Percentiles rank a stretch among this genome's conserved stretches.
Conservation (phyloP, 805 yeast genomes). For the Zygosaccharomyces lentus region DNA sequence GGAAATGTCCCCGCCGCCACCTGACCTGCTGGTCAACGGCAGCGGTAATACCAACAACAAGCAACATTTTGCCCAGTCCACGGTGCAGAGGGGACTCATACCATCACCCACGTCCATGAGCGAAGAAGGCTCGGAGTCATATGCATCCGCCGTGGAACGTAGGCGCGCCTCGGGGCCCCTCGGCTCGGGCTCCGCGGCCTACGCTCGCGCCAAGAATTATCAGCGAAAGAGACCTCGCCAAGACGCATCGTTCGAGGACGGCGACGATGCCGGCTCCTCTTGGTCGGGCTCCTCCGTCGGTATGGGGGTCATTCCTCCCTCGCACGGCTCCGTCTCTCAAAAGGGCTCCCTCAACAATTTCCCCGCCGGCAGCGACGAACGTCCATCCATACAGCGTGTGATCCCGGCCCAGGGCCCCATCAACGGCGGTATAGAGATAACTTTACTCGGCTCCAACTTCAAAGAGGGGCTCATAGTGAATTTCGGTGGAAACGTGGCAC, state of each 20-base stretch:
- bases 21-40: constrained; percentile 8
- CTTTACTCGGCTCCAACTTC: constrained; percentile 83
- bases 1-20: constrained; percentile 10
- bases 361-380: not conserved
- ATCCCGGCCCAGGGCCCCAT: constrained; percentile 96
- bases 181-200: constrained; percentile 14
- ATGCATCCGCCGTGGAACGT: constrained; percentile 11
- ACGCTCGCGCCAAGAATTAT: constrained; percentile 16
- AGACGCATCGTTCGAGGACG: constrained; percentile 11
- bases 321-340: not conserved
- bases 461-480: constrained; percentile 76
- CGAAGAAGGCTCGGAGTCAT: constrained; percentile 54
- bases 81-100: constrained; percentile 29
- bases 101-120: constrained; percentile 62
- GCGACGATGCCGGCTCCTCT: constrained; percentile 10
- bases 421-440: constrained; percentile 94
- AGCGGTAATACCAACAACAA: constrained; percentile 13
- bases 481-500: constrained; percentile 76
- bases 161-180: constrained; percentile 9
- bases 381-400: constrained; percentile 72
- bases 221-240: constrained; percentile 22
- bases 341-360: not conserved
- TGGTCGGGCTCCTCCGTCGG: constrained; percentile 17
- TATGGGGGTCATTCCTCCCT: not conserved
- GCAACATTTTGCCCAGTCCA: constrained; percentile 4